A percentile compares a stretch with the other conserved stretches of the same genome.
phyloP scores from a whole-genome alignment of 2,329 filamentous ascomycete species.

The Fusarium sp. region DNA sequence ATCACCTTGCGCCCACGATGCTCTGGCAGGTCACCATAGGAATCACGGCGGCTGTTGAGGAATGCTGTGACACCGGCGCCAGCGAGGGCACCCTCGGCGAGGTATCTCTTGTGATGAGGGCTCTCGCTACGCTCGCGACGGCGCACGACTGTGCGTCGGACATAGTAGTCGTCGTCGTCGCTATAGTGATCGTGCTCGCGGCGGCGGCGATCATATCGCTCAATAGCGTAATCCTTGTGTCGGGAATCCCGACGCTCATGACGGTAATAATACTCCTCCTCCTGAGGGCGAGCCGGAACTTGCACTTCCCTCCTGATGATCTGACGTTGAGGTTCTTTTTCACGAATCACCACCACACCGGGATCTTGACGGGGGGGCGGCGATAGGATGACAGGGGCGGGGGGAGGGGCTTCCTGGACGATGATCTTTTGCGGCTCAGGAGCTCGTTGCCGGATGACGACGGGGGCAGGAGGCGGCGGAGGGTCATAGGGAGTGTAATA shows the following conservation, averaged over 20 bases:
- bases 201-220: conserved; percentile 55
- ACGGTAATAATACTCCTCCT: conserved; percentile 66
- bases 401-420: conserved; percentile 67
- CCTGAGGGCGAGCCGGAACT: conserved; percentile 37
- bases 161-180: conserved; percentile 63
- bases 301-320: background rate
- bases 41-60: conserved; percentile 65
- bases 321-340: conserved; percentile 53
- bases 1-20: conserved; percentile 69
- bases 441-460: conserved; percentile 68
- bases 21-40: conserved; percentile 62
- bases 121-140: conserved; percentile 64
- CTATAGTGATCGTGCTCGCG: conserved; percentile 58
- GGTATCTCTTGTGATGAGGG: conserved; percentile 67
- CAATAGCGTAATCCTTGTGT: conserved; percentile 49
- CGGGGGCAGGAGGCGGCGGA: conserved; percentile 57
- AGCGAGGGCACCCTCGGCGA: conserved; percentile 74
- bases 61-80: conserved; percentile 73
- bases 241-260: conserved; percentile 59
- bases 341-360: conserved; percentile 57
- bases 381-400: conserved; percentile 62
- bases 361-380: conserved; percentile 59
- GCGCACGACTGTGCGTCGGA: conserved; percentile 60
- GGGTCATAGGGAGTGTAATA: conserved; percentile 68
- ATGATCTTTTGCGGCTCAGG: conserved; percentile 71